Base-by-base conservation (phyloP, 106 monocot species). In the Phalaenopsis equestris region DNA sequence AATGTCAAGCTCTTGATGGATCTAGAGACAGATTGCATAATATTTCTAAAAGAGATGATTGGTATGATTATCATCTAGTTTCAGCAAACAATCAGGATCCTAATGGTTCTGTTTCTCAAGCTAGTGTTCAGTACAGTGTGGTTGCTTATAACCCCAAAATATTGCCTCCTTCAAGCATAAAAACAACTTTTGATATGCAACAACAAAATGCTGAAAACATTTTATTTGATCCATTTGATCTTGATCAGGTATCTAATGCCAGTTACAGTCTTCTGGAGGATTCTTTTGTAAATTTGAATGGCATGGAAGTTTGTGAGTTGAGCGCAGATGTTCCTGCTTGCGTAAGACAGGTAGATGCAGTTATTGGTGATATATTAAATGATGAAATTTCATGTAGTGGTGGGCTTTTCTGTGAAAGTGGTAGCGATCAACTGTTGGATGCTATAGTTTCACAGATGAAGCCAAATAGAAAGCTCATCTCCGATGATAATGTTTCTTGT, bases 391-490 rank as follows among this genome's bases (percentile, higher is more conserved):
- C 78, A 55, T 81, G 76, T 82, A 78, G 67, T 37, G 68, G 68
- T 67, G 91, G 84, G 42, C 75, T 87, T 16, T 87, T 94, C 65
- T 78, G 81, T 6, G 84, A 87, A 73, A 58, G 81, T n/a, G 77
- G 82, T 14, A 85, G 78, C 36, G 98, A 98, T 72, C 92, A 98
- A 75, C 80, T 98, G 76, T 79, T 98, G 85, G 94, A 94, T 89
- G 98, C 94, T 77, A 84, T 98, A 48, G 84, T 98, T 77, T 90
- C 89, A 56, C 92, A 88, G 67, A 67, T 94, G 75, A 86, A 81
- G 56, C 49, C 85, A 55, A 39, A 65, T 78, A 42, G 75, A n/a
- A 91, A 86, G 79, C 81, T 86, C n/a, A 82, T 49, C 55, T 67
- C 82, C 9, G 88, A 90, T 77, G 92, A 91, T 82, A 77, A 79